Evolutionary conservation across 495 filamentous ascomycete species (phyloP), one percentile per base, ranked within the genome.

Genomic region (Pseudomonodictys pantanalensis): DNA sequence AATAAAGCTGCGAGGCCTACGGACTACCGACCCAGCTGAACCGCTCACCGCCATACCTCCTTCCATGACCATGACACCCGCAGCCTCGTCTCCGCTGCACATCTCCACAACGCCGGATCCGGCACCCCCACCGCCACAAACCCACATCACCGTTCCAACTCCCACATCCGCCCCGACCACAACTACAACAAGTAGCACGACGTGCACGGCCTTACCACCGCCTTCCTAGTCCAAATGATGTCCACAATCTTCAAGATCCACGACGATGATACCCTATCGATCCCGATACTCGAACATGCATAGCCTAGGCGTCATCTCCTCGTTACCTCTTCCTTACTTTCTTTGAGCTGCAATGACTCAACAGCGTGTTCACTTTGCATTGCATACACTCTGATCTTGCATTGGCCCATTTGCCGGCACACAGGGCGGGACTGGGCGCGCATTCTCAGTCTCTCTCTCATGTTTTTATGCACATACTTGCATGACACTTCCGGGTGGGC

Each of bases 331-430:
- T 15, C 2, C 12, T 6, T 26, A 8, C 32, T 22, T 33, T n/a
- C 18, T 52, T 52, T 32, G n/a, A n/a, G n/a, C n/a, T n/a, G n/a
- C n/a, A n/a, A n/a, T n/a, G n/a, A n/a, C n/a, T n/a, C n/a, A n/a
- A n/a, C n/a, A n/a, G n/a, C n/a, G n/a, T n/a, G n/a, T 52, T 38
- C 50, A 52, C 29, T 44, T 46, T 44, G 52, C 52, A 46, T 55
- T 29, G 41, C 52, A 43, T 44, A 44, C 24, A 24, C 10, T 38
- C 22, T 30, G 5, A 29, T 42, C 24, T n/a, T n/a, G n/a, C n/a
- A n/a, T n/a, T n/a, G n/a, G n/a, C n/a, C n/a, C n/a, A n/a, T n/a
- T n/a, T n/a, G n/a, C n/a, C n/a, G n/a, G n/a, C n/a, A n/a, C n/a
- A n/a, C n/a, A n/a, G n/a, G n/a, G n/a, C n/a, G n/a, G n/a, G n/a